Base-by-base conservation (phyloP, 306 rosid genomes). In the Rosa chinensis region DNA sequence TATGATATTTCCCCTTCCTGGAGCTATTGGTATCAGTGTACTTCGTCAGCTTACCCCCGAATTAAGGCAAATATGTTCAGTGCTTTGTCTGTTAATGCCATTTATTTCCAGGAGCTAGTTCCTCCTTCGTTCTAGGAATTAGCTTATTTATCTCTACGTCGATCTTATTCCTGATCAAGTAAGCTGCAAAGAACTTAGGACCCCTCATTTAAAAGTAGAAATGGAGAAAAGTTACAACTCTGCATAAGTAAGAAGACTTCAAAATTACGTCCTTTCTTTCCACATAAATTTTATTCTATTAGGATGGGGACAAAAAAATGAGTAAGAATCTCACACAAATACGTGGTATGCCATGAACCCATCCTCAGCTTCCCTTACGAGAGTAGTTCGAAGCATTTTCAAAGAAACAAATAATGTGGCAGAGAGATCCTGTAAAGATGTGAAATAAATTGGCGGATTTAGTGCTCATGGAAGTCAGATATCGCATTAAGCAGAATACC, bases 91-190 rank as follows among this genome's bases (percentile, higher is more conserved):
- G 25, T 32, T 32, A 39, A 95, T 84, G 87, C 98, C 98, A 79
- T 79, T 87, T 80, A 95, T 90, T 66, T 95, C 96, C 48, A 88
- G 93, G 80, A 95, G 32, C 32, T 28, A 28, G 97, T 86, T 93
- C 99, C 71, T 93, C 93, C 78, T 88, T 88, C 2, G 99, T 89
- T 83, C 96, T 91, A n/a, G 98, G 98, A 53, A 91, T 28, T 77
- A 62, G 87, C 98, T 88, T 69, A 95, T 84, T 50, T 75, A 84
- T 84, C 83, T 86, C 85, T 93, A 81, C 4, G 89, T 81, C n/a
- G n/a, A n/a, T n/a, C 14, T 92, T 87, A 84, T 93, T 91, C 75
- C 99, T 95, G 35, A 56, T 49, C 44, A 67, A 67, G 44, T 44
- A 37, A 80, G 53, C 47, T 44, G 72, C 44, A 76, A 74, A 76